phyloP scores from a whole-genome alignment of 192 early-diverging fungal genomes.

The Mortierella claussenii region DNA sequence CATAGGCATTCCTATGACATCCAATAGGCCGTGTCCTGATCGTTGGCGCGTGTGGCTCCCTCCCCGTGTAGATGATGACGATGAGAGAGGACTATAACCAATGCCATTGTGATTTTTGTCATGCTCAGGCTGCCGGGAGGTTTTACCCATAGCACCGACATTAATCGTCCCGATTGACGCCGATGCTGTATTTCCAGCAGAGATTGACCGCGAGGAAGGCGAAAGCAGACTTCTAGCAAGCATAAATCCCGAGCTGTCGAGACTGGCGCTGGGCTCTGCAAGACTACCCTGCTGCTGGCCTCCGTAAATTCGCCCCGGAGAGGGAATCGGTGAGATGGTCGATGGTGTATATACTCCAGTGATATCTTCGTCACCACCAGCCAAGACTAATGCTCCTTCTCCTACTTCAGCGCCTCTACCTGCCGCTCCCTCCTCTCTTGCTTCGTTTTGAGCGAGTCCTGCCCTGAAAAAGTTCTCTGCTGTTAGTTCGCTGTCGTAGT shows the following conservation, averaged over 20 bases:
- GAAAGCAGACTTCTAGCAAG: slow-evolving; percentile 38
- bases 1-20: slow-evolving; percentile 3
- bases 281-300: slow-evolving; percentile 8
- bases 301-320: slow-evolving; percentile 26
- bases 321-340: slow-evolving; percentile 50
- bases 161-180: background rate
- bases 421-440: background rate
- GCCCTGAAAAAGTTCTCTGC: background rate
- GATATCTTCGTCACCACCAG: slow-evolving; percentile 13
- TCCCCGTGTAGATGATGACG: slow-evolving; percentile 1
- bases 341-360: slow-evolving; percentile 44
- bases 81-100: background rate
- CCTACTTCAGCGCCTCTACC: slow-evolving; percentile 1
- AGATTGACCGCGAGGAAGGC: slow-evolving; percentile 13
- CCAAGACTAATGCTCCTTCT: background rate
- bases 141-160: slow-evolving; percentile 5
- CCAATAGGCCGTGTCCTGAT: slow-evolving; percentile 41
- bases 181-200: background rate
- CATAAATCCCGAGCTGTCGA: slow-evolving; percentile 20
- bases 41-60: slow-evolving; percentile 25
- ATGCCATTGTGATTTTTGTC: slow-evolving; percentile 1
- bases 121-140: background rate
- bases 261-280: slow-evolving; percentile 28
- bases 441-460: background rate
- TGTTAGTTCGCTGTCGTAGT: slow-evolving; percentile 3